Evolutionary conservation across 2,329 filamentous ascomycete genomes (phyloP).

Genomic region (Colletotrichum acutatum): DNA sequence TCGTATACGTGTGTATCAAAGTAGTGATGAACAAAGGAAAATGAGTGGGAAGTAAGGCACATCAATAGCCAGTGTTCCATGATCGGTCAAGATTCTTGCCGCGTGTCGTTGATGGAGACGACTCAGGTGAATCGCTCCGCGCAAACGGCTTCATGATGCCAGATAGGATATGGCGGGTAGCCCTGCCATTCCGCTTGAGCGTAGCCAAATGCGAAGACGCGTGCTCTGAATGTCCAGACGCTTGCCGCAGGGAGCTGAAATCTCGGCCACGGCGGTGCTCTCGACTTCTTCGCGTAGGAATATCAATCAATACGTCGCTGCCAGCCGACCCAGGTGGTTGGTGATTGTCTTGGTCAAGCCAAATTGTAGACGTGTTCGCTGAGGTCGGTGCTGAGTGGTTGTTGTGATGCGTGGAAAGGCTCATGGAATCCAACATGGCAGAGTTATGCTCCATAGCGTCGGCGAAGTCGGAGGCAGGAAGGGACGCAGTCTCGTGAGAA

Average conservation of each 20-base stretch:
- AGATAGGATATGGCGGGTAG: slow-evolving; percentile 54
- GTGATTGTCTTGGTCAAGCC: slow-evolving; percentile 43
- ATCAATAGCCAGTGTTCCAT: slow-evolving; percentile 25
- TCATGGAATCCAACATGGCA: slow-evolving; percentile 50
- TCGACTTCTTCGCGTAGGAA: slow-evolving; percentile 26
- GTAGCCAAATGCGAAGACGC: slow-evolving; percentile 38
- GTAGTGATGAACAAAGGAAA: neutral
- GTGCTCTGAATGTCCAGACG: slow-evolving; percentile 38
- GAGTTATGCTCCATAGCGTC: slow-evolving; percentile 59
- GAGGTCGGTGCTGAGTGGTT: slow-evolving; percentile 31
- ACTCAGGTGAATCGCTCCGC: slow-evolving; percentile 53
- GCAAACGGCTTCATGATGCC: slow-evolving; percentile 58
- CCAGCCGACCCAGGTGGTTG: slow-evolving; percentile 39
- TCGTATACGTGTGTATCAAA: slow-evolving; percentile 14
- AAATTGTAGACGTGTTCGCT: slow-evolving; percentile 39
- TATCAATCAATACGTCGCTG: slow-evolving; percentile 33
- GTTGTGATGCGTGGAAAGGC: slow-evolving; percentile 47
- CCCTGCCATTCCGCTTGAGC: slow-evolving; percentile 45
- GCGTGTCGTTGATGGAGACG: slow-evolving; percentile 30
- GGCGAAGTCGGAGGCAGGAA: slow-evolving; percentile 50
- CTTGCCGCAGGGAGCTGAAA: slow-evolving; percentile 30
- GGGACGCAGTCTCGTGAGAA: slow-evolving; percentile 52
- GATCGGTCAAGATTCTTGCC: slow-evolving; percentile 31
- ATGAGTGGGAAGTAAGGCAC: neutral
- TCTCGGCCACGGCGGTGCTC: slow-evolving; percentile 36